Base-by-base conservation (phyloP, 192 early-diverging fungal genomes). In the Endogone sp. region DNA sequence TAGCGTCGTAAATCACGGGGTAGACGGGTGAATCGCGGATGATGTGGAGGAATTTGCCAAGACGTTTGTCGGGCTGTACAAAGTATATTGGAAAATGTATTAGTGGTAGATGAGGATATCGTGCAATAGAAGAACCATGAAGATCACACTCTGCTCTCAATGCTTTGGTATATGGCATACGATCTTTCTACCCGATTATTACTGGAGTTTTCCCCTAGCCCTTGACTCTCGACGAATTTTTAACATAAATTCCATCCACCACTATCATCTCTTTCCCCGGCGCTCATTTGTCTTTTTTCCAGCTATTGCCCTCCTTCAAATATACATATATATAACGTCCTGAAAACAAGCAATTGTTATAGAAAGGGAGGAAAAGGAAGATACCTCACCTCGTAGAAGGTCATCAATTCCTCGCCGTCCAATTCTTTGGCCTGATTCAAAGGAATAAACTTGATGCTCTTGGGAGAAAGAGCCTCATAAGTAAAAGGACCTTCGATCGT, bases 401-500 rank as follows among this genome's bases (percentile, higher is more conserved):
- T 85, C 87, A 99, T 97, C 63, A 99, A 76, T 71, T 93, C 90
- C 60, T 90, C 84, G 3, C 86, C 96, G 76, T 95, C 84, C 91
- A 98, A 92, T 68, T 80, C 70, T 72, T 93, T 86, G 8, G 88
- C 86, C 81, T 98, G 94, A 77, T 96, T 95, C 73, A 99, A 83
- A 13, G 98, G 96, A 20, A 85, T 78, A 79, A 99, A 99, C 27
- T 89, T 87, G 76, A 99, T 94, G n/a, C 93, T 89, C 68, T 93
- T 89, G 30, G 96, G 98, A 59, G 83, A 66, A 29, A 89, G 82
- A 27, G 96, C 98, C 75, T 97, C 94, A 77, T 98, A 99, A 13
- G 90, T 87, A 86, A 99, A 98, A 9, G 96, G 96, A 4, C 93
- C 94, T 66, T 92, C 73, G 49, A 99, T 79, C 3, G 95, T 98